Base-by-base conservation (phyloP, 768 basidiomycete genomes). In the Cubamyces sp. region DNA sequence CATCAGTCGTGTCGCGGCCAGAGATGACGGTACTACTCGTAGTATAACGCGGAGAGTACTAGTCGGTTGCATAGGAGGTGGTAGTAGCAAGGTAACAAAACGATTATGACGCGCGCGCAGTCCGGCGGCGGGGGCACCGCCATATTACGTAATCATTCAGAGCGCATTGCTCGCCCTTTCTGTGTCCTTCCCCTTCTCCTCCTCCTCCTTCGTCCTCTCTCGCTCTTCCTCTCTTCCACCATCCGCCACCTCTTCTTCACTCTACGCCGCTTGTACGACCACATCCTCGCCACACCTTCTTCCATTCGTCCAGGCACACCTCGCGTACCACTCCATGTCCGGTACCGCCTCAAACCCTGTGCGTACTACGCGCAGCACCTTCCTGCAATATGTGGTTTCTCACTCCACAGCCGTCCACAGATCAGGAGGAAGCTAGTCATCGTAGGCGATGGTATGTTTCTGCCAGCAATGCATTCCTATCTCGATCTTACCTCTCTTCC, bases 341-440 rank as follows among this genome's bases (percentile, higher is more conserved):
- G 84, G 57, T 30, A 51, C 57, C 19, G 57, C 86, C 64, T 84
- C 84, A 76, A 84, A 82, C 68, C 81, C 87, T 61, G 87, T 87
- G 72, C 65, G 87, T 81, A 47, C 30, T 26, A 46, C 34, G 64
- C 40, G 51, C 25, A 60, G 58, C 57, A 46, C 45, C 40, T 40
- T 49, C 43, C 28, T 40, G 28, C 18, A 49, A 46, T 16, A 25
- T 55, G 48, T 23, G 25, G 12, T 15, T 26, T 47, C 61, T 59
- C 62, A 61, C 30, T 49, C 43, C 49, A 28, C 26, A 11, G 48
- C 7, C 40, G 23, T 25, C 23, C 48, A 41, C 67, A 96, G 94
- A 92, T 98, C 75, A 87, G 94, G 69, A 84, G 95, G 71, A 98
- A 98, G 79, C 82, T 98, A 61, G 95, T 96, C 77, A 94, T 95